These are phyloP conservation scores for Solanum microdontum DNA, from an alignment of 257 asterid species.

Conservation along the genomic window DNA sequence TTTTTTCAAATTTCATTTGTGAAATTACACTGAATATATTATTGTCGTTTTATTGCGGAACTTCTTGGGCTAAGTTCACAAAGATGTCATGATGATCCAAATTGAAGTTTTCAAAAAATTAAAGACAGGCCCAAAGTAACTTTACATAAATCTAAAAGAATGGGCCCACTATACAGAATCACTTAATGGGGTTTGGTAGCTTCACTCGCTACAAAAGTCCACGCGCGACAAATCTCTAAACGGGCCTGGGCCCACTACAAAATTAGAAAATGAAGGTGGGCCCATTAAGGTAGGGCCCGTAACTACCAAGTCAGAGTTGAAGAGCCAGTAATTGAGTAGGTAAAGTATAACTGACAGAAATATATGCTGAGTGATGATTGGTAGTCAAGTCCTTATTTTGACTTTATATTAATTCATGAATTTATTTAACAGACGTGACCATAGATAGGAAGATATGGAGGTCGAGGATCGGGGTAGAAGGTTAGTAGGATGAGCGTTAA, in stretches of 20 bases:
- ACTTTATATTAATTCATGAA: neutral
- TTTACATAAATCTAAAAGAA: neutral
- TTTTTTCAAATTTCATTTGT: fast-evolving
- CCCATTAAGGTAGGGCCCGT: neutral
- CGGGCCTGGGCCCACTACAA: neutral
- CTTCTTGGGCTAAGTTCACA: neutral
- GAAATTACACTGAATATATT: neutral
- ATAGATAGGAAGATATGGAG: neutral
- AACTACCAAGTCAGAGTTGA: neutral
- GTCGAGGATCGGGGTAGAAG: neutral
- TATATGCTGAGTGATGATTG: neutral
- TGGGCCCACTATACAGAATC: neutral
- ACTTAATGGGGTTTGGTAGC: conserved; percentile 2
- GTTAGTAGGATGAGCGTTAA: neutral
- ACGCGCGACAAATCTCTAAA: neutral
- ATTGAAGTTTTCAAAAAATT: neutral
- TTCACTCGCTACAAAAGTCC: neutral
- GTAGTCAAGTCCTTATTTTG: neutral
- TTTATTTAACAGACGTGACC: neutral
- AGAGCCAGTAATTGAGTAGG: neutral
- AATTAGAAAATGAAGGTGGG: neutral
- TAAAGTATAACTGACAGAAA: neutral
- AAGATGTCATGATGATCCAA: neutral
- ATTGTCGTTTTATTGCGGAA: neutral
- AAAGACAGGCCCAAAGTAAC: neutral